A percentile compares a stretch with the other conserved stretches of the same genome.
These are phyloP conservation scores for Ustilago nuda DNA, from an alignment of 1,284 basidiomycete genomes.

Conservation along the genomic window DNA sequence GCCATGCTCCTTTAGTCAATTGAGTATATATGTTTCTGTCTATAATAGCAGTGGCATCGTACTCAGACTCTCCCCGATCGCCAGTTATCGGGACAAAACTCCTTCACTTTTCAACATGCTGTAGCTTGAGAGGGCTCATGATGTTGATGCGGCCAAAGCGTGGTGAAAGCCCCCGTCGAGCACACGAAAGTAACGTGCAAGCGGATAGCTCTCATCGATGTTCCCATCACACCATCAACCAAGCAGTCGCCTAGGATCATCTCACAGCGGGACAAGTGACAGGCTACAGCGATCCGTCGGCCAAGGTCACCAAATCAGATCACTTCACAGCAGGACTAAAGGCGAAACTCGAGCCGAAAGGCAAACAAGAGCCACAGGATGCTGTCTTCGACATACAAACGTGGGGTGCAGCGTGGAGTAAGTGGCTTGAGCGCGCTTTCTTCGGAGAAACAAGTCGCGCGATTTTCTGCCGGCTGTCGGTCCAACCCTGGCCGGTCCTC, in stretches of 20 bases:
- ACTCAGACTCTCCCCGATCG: too few species aligned
- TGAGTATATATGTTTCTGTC: too few species aligned
- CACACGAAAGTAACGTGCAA: background rate
- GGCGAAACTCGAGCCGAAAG: background rate
- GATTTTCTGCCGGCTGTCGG: constrained; percentile 27
- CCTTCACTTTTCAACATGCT: too few species aligned
- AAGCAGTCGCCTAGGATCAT: too few species aligned
- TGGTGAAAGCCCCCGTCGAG: background rate
- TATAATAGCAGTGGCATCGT: too few species aligned
- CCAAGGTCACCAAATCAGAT: background rate
- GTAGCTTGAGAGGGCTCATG: background rate
- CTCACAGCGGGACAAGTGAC: background rate
- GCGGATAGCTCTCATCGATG: background rate
- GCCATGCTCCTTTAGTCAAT: too few species aligned
- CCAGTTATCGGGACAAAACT: too few species aligned
- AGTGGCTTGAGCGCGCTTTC: constrained; percentile 25
- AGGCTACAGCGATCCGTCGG: background rate
- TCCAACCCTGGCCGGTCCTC: constrained; percentile 11
- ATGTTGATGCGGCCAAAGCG: background rate
- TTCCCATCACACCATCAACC: constrained; percentile 10
- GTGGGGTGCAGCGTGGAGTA: background rate
- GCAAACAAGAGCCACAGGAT: background rate
- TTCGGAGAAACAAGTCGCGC: background rate
- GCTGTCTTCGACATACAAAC: background rate
- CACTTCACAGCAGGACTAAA: background rate